phyloP scores from a whole-genome alignment of 306 rosid genomes.

The Phaseolus lunatus region DNA sequence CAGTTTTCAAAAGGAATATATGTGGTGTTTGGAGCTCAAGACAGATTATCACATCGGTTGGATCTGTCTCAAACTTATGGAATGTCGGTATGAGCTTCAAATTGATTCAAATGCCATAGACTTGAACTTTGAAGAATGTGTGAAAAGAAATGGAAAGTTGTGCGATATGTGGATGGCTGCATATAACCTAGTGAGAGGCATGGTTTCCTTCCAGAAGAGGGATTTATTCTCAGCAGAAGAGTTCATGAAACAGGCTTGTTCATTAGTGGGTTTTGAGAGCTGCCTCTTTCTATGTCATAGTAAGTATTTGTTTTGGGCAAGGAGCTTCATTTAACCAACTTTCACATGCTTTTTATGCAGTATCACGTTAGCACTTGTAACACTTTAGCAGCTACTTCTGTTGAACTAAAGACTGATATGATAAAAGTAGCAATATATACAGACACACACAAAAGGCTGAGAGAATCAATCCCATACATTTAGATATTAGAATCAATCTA shows the following conservation, averaged over 20 bases:
- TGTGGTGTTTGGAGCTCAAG: constrained; percentile 73
- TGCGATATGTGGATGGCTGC: constrained; percentile 65
- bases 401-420: not conserved
- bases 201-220: constrained; percentile 60
- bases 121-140: constrained; percentile 57
- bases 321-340: constrained; percentile 22
- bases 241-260: constrained; percentile 76
- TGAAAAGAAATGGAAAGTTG: constrained; percentile 52
- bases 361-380: constrained; percentile 5
- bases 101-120: constrained; percentile 58
- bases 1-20: constrained; percentile 66
- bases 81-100: constrained; percentile 57
- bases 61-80: constrained; percentile 84
- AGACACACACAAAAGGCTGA: not conserved
- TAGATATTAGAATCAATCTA: not conserved
- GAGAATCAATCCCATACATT: not conserved
- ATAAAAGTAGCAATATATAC: not conserved
- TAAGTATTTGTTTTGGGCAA: constrained; percentile 48
- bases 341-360: not conserved
- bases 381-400: constrained; percentile 21
- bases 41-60: constrained; percentile 80
- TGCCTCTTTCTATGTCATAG: constrained; percentile 84
- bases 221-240: constrained; percentile 77
- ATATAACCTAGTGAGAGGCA: constrained; percentile 68
- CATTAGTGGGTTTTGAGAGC: constrained; percentile 67